These are phyloP conservation scores for Cytospora mali DNA, from an alignment of 2,329 filamentous ascomycete genomes.

Conservation along the genomic window DNA sequence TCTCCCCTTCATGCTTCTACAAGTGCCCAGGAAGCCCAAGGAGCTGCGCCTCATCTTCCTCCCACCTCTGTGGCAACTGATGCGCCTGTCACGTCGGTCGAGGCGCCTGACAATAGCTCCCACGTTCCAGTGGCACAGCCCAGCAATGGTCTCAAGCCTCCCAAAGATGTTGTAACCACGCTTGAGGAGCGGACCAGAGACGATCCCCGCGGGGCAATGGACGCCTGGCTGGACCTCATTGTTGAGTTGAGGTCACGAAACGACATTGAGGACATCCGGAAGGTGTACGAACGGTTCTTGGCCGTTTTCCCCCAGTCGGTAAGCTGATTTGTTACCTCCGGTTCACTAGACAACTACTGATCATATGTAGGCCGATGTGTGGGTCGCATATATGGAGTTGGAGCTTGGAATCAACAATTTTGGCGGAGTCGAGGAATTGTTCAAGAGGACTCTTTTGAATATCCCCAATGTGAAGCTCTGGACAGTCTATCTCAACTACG, in stretches of 20 bases:
- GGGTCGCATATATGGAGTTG: constrained; percentile 86
- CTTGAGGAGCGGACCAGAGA: constrained; percentile 91
- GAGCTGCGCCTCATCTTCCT: constrained; percentile 38
- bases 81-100: constrained; percentile 25
- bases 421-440: constrained; percentile 77
- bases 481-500: constrained; percentile 93
- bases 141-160: constrained; percentile 61
- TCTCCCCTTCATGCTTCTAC: constrained; percentile 29
- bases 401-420: constrained; percentile 87
- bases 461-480: constrained; percentile 86
- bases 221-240: constrained; percentile 89
- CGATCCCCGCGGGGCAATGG: constrained; percentile 88
- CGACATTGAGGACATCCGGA: constrained; percentile 79
- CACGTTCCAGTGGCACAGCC: constrained; percentile 54
- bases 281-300: constrained; percentile 83
- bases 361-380: constrained; percentile 78
- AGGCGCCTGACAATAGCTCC: constrained; percentile 45
- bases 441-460: constrained; percentile 75
- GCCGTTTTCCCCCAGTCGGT: constrained; percentile 88
- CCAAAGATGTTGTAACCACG: constrained; percentile 26
- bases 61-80: constrained; percentile 34
- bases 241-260: constrained; percentile 80
- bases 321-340: constrained; percentile 50
- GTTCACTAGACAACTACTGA: constrained; percentile 13
- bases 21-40: constrained; percentile 35